Percentiles rank a stretch among this genome's conserved stretches.
Conservation (phyloP, 805 yeast species). For the Lachancea quebecensis region DNA sequence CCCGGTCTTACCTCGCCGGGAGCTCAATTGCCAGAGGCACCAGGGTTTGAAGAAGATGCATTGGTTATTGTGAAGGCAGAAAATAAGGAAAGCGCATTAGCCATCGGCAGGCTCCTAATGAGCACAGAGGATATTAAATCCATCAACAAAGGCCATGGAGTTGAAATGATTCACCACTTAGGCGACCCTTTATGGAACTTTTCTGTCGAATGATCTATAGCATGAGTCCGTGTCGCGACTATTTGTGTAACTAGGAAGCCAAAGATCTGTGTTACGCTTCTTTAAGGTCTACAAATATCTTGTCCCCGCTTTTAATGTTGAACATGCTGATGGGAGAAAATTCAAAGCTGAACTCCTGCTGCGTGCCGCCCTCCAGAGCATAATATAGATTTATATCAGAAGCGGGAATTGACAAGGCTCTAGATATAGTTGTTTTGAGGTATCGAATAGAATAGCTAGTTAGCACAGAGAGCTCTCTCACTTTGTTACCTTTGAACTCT, state of each 20-base stretch:
- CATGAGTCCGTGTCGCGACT: background rate
- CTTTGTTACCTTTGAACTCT: conserved; percentile 1
- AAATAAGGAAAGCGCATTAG: conserved; percentile 86
- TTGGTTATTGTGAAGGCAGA: conserved; percentile 83
- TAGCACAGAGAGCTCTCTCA: conserved; percentile 8
- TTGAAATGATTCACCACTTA: conserved; percentile 72
- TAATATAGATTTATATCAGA: conserved; percentile 10
- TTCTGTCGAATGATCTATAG: conserved; percentile 36
- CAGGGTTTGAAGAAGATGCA: conserved; percentile 47
- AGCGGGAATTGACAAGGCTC: conserved; percentile 4
- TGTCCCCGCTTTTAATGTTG: conserved; percentile 11
- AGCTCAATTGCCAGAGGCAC: conserved; percentile 71
- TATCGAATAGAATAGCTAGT: conserved; percentile 18
- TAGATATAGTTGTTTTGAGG: conserved; percentile 19
- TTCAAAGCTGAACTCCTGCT: conserved; percentile 14
- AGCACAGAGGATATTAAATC: conserved; percentile 81
- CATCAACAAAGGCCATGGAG: conserved; percentile 81
- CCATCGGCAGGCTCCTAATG: conserved; percentile 83
- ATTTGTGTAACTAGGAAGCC: too few species aligned
- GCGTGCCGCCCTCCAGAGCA: conserved; percentile 3
- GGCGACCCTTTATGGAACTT: conserved; percentile 87
- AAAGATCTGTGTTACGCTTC: background rate
- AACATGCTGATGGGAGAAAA: conserved; percentile 17
- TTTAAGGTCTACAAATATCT: conserved; percentile 8
- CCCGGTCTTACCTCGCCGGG: conserved; percentile 88